Evolutionary conservation across 2,329 filamentous ascomycete species (phyloP).

Genomic region (Aspergillus novoparasiticus): DNA sequence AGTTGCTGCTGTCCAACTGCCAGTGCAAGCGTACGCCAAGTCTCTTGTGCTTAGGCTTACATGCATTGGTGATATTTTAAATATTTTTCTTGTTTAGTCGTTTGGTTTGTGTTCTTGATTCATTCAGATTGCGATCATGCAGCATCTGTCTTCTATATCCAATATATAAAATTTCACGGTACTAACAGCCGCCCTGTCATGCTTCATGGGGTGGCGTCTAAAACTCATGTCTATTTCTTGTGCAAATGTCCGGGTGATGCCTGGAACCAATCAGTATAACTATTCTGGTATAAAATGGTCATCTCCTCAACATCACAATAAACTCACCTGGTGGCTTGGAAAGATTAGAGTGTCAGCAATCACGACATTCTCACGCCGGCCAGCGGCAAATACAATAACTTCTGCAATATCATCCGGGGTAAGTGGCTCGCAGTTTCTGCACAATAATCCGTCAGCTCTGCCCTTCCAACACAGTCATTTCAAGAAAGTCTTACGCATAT

Average conservation of each 20-base stretch:
- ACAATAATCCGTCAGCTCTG: constrained; percentile 7
- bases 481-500: constrained; percentile 65
- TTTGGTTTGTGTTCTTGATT: neutral
- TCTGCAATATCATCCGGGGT: constrained; percentile 91
- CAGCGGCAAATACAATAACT: constrained; percentile 81
- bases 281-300: neutral
- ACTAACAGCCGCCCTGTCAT: neutral
- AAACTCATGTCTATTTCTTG: constrained; percentile 8
- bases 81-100: neutral
- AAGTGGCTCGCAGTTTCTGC: constrained; percentile 74
- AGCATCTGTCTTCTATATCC: neutral
- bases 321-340: constrained; percentile 81
- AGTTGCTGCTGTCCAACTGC: neutral
- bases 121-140: neutral
- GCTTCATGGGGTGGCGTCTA: neutral
- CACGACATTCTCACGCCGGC: constrained; percentile 85
- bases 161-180: neutral
- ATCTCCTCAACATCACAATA: neutral
- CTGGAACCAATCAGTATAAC: constrained; percentile 7
- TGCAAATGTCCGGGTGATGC: constrained; percentile 20
- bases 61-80: neutral
- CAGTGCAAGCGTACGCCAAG: neutral
- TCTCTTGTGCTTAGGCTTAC: neutral
- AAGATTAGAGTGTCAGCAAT: constrained; percentile 85
- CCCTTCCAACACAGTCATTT: neutral